Percentiles rank a stretch among this genome's conserved stretches.
Conservation (phyloP, 2,329 filamentous ascomycete species). For the Phaeosphaeriaceae sp. region DNA sequence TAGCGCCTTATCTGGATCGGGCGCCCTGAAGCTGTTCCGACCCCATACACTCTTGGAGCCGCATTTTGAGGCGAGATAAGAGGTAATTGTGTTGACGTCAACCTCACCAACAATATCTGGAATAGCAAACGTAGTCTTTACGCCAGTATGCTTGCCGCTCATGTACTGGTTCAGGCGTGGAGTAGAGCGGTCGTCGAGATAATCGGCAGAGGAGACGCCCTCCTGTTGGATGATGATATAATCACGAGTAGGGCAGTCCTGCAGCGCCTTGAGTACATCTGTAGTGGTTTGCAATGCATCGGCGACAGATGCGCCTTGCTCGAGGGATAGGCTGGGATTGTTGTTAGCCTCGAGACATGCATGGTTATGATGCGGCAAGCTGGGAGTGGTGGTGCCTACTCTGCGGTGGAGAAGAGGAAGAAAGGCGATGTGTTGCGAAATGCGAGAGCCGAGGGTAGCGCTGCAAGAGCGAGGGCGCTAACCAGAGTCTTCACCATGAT, state of each 20-base stretch:
- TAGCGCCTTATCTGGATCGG: conserved; percentile 17
- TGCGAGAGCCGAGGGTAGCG: conserved; percentile 66
- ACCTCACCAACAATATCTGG: conserved; percentile 61
- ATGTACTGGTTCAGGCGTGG: conserved; percentile 63
- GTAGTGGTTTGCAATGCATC: conserved; percentile 52
- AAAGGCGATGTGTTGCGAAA: conserved; percentile 90
- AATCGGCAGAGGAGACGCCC: conserved; percentile 73
- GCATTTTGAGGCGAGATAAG: conserved; percentile 56
- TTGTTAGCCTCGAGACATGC: conserved; percentile 31
- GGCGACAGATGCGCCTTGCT: conserved; percentile 45
- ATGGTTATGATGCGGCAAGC: conserved; percentile 10
- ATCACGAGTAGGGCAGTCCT: conserved; percentile 72
- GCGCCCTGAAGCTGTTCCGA: conserved; percentile 19
- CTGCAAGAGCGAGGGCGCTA: conserved; percentile 57
- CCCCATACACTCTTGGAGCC: conserved; percentile 41
- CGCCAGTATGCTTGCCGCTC: conserved; percentile 56
- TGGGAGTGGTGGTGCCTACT: conserved; percentile 63
- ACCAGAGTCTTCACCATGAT: conserved; percentile 54
- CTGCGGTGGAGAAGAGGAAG: conserved; percentile 81
- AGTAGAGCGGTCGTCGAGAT: conserved; percentile 60
- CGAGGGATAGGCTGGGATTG: conserved; percentile 34
- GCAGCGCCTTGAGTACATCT: conserved; percentile 58
- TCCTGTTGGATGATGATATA: conserved; percentile 83
- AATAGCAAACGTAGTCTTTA: conserved; percentile 60
- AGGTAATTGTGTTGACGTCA: conserved; percentile 52